Conservation (phyloP, 805 yeast species). For the Kluyveromyces starmeri region DNA sequence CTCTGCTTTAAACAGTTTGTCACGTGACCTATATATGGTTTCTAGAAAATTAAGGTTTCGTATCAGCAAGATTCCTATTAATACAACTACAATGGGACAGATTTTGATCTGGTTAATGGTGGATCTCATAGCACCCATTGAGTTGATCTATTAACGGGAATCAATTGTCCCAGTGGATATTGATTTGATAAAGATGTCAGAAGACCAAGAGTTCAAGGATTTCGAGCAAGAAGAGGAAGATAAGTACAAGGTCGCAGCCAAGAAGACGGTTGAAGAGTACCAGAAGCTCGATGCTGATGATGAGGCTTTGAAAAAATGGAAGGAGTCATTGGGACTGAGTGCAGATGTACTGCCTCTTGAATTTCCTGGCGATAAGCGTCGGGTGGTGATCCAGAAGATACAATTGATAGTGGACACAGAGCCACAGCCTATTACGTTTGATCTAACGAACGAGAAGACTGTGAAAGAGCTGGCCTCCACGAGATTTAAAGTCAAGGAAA, state of each 20-base stretch:
- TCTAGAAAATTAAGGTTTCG: no score
- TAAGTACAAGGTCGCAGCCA: constrained; percentile 32
- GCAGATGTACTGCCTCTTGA: constrained; percentile 55
- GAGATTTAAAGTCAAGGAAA: constrained; percentile 71
- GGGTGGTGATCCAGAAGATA: constrained; percentile 74
- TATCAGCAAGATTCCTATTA: no score
- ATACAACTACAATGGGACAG: no score
- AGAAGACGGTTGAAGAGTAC: constrained; percentile 80
- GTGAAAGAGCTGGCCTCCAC: constrained; percentile 51
- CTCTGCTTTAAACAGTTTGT: no score
- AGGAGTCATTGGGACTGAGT: constrained; percentile 71
- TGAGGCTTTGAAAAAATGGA: constrained; percentile 87
- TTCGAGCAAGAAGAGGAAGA: constrained; percentile 25
- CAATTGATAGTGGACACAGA: constrained; percentile 61
- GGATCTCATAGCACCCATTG: no score
- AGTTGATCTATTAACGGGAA: no score
- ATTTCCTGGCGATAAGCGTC: constrained; percentile 57
- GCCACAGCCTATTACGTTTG: constrained; percentile 53
- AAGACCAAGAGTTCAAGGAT: constrained; percentile 30
- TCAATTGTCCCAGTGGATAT: no score
- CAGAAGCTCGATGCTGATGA: constrained; percentile 79
- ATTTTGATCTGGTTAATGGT: no score
- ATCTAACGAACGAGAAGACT: constrained; percentile 54
- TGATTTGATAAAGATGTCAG: constrained; percentile 19
- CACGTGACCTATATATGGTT: no score